A percentile compares a stretch with the other conserved stretches of the same genome.
Conservation (phyloP, 257 asterid genomes). For the Verbascum thapsus region DNA sequence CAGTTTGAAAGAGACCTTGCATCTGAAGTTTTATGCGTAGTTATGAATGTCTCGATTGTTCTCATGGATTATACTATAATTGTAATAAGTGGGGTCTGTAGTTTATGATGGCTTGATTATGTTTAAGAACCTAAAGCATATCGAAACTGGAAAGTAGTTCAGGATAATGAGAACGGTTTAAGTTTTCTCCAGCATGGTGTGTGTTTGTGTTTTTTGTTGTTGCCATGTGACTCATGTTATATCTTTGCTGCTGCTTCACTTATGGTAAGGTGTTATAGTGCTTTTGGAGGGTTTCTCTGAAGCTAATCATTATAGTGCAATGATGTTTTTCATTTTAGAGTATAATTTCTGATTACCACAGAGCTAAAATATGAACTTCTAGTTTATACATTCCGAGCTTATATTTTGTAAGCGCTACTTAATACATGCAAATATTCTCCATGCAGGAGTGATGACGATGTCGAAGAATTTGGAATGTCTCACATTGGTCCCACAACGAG, state of each 20-base stretch:
- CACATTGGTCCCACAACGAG: conserved; percentile 45
- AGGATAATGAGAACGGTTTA: neutral
- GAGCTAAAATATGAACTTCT: conserved; percentile 12
- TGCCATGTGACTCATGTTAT: neutral
- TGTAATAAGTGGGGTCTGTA: neutral
- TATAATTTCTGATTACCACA: conserved; percentile 11
- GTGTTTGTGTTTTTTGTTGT: conserved; percentile 8
- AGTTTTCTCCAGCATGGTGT: conserved; percentile 4
- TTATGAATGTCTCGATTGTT: conserved; percentile 3
- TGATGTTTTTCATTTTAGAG: neutral
- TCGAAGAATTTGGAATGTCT: conserved; percentile 63
- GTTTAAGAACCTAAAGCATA: conserved; percentile 20
- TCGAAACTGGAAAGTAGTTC: conserved; percentile 1
- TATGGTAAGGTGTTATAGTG: neutral
- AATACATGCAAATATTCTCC: conserved; percentile 18
- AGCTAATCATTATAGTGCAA: conserved; percentile 13
- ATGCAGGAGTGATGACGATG: conserved; percentile 81
- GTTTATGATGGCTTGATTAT: conserved; percentile 4
- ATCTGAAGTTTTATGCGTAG: no score
- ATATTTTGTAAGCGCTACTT: conserved; percentile 17
- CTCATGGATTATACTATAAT: conserved; percentile 3
- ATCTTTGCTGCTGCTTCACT: conserved; percentile 20
- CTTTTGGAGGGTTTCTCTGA: conserved; percentile 8
- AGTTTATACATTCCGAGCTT: neutral
- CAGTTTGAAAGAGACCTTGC: neutral